Conservation (phyloP, 176 grass and related monocot species). For the Aegilops tauschii region DNA sequence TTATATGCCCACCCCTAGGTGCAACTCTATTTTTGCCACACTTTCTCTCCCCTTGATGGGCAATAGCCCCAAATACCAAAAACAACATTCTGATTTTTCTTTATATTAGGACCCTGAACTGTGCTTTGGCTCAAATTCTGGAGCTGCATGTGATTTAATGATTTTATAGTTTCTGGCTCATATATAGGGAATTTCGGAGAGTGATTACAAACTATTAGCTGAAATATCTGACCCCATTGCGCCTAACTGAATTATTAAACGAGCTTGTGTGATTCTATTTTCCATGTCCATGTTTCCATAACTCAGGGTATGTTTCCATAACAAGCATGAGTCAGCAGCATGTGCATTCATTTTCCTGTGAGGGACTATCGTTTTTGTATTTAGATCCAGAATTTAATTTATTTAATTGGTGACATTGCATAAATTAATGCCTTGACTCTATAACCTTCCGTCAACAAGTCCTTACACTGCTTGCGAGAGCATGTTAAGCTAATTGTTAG, state of each 20-base stretch:
- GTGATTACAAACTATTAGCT: not conserved
- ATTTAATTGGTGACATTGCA: not conserved
- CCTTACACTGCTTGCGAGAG: not conserved
- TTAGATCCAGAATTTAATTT: conserved; percentile 9
- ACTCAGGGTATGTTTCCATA: no score
- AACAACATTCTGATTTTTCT: not conserved
- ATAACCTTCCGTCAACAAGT: not conserved
- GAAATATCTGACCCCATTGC: not conserved
- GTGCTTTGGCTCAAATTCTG: not conserved
- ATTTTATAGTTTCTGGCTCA: not conserved
- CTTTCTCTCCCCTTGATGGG: not conserved
- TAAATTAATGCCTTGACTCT: not conserved
- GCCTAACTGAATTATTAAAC: conserved; percentile 4
- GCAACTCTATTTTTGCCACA: not conserved
- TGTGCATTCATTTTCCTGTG: not conserved
- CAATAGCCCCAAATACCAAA: not conserved
- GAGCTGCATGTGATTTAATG: not conserved
- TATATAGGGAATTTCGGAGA: not conserved
- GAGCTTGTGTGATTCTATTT: not conserved
- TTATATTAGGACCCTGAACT: not conserved
- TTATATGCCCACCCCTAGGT: no score
- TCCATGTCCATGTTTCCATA: not conserved
- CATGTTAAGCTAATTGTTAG: not conserved
- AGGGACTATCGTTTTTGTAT: not conserved
- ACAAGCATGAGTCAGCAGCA: not conserved